A percentile compares a stretch with the other conserved stretches of the same genome.
These are phyloP conservation scores for Skeletonema potamos DNA, from an alignment of 108 stramenopile species.

Conservation along the genomic window DNA sequence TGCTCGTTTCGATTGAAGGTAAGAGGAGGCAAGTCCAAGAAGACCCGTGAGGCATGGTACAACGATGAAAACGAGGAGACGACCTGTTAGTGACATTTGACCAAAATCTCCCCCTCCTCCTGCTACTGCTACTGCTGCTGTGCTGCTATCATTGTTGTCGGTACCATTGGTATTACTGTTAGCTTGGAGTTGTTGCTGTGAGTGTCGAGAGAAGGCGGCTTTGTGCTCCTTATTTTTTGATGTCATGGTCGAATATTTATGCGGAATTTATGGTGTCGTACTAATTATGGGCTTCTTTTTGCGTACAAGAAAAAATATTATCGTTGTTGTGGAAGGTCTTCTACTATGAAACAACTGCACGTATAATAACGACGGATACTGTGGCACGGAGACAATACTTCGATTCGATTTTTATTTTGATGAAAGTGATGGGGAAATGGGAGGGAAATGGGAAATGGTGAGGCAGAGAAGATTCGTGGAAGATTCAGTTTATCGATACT, in stretches of 20 bases:
- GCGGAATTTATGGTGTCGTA: too few relatives aligned
- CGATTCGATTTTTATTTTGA: too few relatives aligned
- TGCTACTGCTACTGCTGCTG: neutral
- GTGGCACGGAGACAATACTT: too few relatives aligned
- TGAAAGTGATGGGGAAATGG: too few relatives aligned
- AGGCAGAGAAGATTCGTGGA: neutral
- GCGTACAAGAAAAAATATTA: too few relatives aligned
- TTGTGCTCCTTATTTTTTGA: neutral
- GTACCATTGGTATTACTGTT: neutral
- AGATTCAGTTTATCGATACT: neutral
- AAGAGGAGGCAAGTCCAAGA: constrained; percentile 43
- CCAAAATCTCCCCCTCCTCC: neutral
- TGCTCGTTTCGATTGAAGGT: constrained; percentile 31
- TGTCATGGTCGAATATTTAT: neutral
- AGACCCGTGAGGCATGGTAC: constrained; percentile 53
- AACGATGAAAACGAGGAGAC: constrained; percentile 43
- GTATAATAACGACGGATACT: too few relatives aligned
- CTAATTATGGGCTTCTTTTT: neutral
- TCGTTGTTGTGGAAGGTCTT: too few relatives aligned
- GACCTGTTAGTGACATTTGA: constrained; percentile 14
- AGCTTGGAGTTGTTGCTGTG: neutral
- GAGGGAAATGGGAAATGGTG: too few relatives aligned
- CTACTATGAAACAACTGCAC: too few relatives aligned
- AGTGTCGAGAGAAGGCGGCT: neutral
- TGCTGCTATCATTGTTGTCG: neutral